phyloP scores from a whole-genome alignment of 2,329 filamentous ascomycete species.

The Microsporum audouinii region DNA sequence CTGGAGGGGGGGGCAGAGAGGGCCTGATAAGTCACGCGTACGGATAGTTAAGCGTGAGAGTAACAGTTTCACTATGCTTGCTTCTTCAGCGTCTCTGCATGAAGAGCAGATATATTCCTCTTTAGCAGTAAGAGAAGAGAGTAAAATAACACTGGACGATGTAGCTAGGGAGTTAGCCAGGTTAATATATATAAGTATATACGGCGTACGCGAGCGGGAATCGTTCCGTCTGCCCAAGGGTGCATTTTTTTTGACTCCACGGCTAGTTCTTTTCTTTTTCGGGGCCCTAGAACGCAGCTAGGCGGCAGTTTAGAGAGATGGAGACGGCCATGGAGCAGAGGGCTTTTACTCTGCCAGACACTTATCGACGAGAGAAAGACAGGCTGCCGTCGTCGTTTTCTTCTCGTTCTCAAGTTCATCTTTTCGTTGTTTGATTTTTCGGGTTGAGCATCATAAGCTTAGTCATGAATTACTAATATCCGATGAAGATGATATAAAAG shows the following conservation, averaged over 20 bases:
- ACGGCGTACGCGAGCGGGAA: background rate
- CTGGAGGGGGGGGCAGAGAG: background rate
- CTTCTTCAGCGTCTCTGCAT: background rate
- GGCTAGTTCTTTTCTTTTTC: background rate
- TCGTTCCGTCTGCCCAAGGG: background rate
- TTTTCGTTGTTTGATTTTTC: background rate
- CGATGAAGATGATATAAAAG: background rate
- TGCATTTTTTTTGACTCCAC: constrained; percentile 2
- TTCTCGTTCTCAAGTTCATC: background rate
- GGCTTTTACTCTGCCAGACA: background rate
- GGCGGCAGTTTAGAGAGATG: background rate
- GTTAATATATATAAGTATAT: background rate
- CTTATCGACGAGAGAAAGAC: too few relatives aligned
- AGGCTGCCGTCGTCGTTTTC: background rate
- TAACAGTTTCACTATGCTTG: background rate
- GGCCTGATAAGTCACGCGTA: background rate
- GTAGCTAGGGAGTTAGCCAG: background rate
- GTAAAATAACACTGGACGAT: background rate
- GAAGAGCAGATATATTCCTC: background rate
- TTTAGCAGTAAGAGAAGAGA: background rate
- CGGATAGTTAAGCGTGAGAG: background rate
- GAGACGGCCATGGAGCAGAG: background rate
- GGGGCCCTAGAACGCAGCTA: background rate
- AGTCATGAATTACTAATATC: background rate
- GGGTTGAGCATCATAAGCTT: background rate